Evolutionary conservation across 208 protist genomes (phyloP).

Genomic region (Acanthamoeba healyi): DNA sequence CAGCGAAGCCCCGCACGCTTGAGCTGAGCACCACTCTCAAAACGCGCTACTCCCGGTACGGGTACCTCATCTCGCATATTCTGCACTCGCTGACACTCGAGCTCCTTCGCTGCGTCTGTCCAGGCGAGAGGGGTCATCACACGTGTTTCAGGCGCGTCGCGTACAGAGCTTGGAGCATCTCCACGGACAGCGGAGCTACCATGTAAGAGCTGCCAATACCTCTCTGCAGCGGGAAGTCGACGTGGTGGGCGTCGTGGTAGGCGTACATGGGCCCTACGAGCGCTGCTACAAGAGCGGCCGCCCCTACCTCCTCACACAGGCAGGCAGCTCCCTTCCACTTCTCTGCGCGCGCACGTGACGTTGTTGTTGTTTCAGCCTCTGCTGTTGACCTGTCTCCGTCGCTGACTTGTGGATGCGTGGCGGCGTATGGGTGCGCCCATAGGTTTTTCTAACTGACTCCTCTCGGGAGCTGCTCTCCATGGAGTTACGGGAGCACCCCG

Average conservation of each 20-base stretch:
- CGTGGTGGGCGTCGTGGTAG: slow-evolving; percentile 36
- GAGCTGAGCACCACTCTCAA: slow-evolving; percentile 43
- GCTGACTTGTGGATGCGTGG: background rate
- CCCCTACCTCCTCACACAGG: background rate
- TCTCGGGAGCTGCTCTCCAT: slow-evolving; percentile 12
- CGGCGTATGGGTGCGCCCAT: no score
- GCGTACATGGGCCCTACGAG: slow-evolving; percentile 23
- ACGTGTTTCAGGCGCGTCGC: background rate
- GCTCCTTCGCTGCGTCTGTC: background rate
- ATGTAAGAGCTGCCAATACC: background rate
- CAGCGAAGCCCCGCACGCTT: background rate
- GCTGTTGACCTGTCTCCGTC: background rate
- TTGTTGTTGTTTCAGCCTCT: background rate
- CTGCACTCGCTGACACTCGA: background rate
- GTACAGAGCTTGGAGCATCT: background rate
- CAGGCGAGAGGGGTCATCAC: background rate
- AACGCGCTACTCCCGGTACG: slow-evolving; percentile 19
- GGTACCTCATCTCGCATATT: background rate
- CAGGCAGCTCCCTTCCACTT: no score
- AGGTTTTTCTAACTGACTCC: slow-evolving; percentile 20
- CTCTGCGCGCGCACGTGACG: no score
- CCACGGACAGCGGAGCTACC: background rate
- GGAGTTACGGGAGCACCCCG: slow-evolving; percentile 22
- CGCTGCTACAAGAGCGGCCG: slow-evolving; percentile 26
- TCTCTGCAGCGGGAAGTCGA: background rate